Evolutionary conservation across 2,329 filamentous ascomycete species (phyloP), one percentile per base, ranked within the genome.

Genomic region (Paraphoma sp.): DNA sequence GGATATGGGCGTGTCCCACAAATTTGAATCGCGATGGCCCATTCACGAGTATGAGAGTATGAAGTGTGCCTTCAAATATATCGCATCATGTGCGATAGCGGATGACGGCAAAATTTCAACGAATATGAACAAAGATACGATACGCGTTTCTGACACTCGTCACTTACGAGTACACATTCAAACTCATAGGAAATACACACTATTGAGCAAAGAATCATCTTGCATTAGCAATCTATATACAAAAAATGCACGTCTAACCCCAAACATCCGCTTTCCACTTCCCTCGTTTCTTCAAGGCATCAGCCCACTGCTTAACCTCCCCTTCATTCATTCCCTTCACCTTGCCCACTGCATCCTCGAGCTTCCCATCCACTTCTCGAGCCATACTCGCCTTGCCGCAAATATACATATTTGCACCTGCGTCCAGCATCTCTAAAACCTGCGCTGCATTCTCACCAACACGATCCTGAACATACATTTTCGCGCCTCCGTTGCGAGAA

Each of bases 191-290:
- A 23, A 23, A 3, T 23, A 5, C 23, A 23, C 23, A 23, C 3
- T 23, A 2, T 23, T 23, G 2, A 23, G 23, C 23, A 23, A 23
- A 23, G 2, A 2, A 23, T 23, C 3, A 5, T 23, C 23, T 23
- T 23, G 23, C 5, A n/a, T 23, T 23, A 2, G 23, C 23, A 23
- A 5, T 23, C 23, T 23, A 23, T 23, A 23, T 23, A 23, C 5
- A 36, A 3, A 36, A 36, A 2, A 6, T 9, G 17, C 18, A 38
- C 5, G 14, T 17, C 56, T 50, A 81, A 18, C 79, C 79, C 82
- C 82, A 84, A 43, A 84, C 82, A 76, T 85, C 82, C 62, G 84
- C 81, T 62, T 80, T 79, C 81, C 82, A 84, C 65, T 82, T 83
- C n/a, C 77, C 79, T 29, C 76, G 75, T 63, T 78, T 81, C 76